These are phyloP conservation scores for Yamadazyma siamensis DNA, from an alignment of 1,139 yeast species.

Conservation along the genomic window DNA sequence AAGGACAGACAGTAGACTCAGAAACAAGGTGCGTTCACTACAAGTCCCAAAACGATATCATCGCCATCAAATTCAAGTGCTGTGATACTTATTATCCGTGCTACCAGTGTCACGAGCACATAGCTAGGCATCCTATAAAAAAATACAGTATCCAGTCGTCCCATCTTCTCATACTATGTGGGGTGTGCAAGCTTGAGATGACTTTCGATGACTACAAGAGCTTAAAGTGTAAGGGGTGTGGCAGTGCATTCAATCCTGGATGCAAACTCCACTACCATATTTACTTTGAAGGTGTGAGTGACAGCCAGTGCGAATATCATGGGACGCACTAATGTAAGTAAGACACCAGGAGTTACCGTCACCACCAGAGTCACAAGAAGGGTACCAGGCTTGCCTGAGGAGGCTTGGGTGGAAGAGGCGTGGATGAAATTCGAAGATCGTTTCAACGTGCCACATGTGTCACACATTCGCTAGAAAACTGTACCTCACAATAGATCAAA, in stretches of 20 bases:
- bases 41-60: conserved; percentile 32
- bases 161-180: conserved; percentile 33
- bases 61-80: conserved; percentile 42
- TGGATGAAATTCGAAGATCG: too few relatives aligned
- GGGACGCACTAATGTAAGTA: too few relatives aligned
- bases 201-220: conserved; percentile 25
- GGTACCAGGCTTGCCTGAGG: too few relatives aligned
- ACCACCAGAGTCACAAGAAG: too few relatives aligned
- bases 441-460: too few relatives aligned
- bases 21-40: conserved; percentile 41
- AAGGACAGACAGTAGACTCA: conserved; percentile 20
- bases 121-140: conserved; percentile 19
- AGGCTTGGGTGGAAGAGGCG: too few relatives aligned
- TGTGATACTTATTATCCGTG: conserved; percentile 39
- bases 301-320: too few relatives aligned
- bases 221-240: conserved; percentile 25
- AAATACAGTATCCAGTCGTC: conserved; percentile 3
- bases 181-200: conserved; percentile 29
- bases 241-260: conserved; percentile 32
- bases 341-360: too few relatives aligned
- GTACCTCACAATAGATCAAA: too few relatives aligned
- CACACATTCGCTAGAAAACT: too few relatives aligned
- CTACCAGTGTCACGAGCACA: conserved; percentile 34
- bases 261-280: conserved; percentile 36
- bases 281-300: conserved; percentile 24